Conservation (phyloP, 371 early-diverging fungal species). For the Neoconidiobolus thromboides region DNA sequence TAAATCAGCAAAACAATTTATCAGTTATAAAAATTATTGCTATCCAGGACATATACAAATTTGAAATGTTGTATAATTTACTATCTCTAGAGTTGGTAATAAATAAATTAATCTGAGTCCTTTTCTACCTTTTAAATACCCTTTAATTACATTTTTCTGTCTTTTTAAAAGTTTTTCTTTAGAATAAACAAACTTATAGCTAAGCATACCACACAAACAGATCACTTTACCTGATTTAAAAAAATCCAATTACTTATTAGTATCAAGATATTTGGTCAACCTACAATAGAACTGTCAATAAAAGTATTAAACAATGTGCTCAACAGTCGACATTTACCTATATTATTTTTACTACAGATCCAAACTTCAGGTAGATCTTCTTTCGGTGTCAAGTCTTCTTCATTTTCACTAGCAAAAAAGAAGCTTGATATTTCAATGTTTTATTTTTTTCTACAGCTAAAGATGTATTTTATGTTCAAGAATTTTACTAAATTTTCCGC, state of each 20-base stretch:
- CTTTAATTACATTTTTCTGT: conserved; percentile 49
- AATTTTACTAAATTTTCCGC: no score
- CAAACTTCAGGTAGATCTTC: conserved; percentile 38
- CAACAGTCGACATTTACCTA: background rate
- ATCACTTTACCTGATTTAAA: conserved; percentile 40
- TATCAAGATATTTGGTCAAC: conserved; percentile 53
- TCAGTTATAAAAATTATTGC: no score
- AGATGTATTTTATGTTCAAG: no score
- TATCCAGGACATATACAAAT: no score
- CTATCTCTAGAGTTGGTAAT: conserved; percentile 65
- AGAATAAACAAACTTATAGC: conserved; percentile 67
- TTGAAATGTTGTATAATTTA: conserved; percentile 4
- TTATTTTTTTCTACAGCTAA: no score
- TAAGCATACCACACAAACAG: conserved; percentile 66
- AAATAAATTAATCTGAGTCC: conserved; percentile 41
- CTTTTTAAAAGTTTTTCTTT: conserved; percentile 31
- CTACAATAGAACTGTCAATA: conserved; percentile 45
- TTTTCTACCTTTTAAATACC: conserved; percentile 21
- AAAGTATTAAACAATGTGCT: conserved; percentile 24
- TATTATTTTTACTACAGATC: conserved; percentile 27
- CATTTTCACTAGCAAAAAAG: conserved; percentile 51
- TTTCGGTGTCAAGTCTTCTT: conserved; percentile 31
- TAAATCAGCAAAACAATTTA: no score
- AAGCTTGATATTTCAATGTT: conserved; percentile 4
- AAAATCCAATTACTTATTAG: conserved; percentile 65